phyloP scores from a whole-genome alignment of 129 eudicot species.

The Sambucus nigra region DNA sequence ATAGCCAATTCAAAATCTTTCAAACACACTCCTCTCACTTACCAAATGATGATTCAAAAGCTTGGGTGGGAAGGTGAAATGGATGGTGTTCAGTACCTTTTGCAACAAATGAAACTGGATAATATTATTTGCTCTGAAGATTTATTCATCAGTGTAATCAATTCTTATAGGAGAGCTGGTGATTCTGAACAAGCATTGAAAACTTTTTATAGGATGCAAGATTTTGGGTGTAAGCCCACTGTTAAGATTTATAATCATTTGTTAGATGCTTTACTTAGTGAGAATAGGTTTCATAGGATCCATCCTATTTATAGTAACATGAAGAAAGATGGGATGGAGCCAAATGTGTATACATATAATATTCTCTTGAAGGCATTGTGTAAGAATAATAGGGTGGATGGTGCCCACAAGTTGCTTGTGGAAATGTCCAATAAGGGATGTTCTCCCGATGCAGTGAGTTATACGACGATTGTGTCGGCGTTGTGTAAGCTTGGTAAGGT shows the following conservation, averaged over 20 bases:
- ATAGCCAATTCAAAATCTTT: constrained; percentile 42
- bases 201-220: constrained; percentile 68
- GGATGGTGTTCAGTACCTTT: constrained; percentile 70
- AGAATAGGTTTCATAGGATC: constrained; percentile 59
- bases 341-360: constrained; percentile 77
- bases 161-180: constrained; percentile 42
- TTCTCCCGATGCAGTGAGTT: constrained; percentile 76
- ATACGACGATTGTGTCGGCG: constrained; percentile 62
- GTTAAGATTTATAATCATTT: constrained; percentile 69
- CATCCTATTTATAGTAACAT: constrained; percentile 66
- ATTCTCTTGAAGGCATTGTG: constrained; percentile 83
- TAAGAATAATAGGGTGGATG: constrained; percentile 64
- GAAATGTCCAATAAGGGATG: constrained; percentile 90
- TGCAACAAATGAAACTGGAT: constrained; percentile 81
- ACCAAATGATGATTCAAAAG: constrained; percentile 51
- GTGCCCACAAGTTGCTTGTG: constrained; percentile 81
- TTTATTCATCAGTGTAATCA: constrained; percentile 51
- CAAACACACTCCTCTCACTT: constrained; percentile 66
- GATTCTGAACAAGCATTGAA: constrained; percentile 72
- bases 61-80: constrained; percentile 35
- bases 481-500: constrained; percentile 57
- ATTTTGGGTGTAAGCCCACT: constrained; percentile 66
- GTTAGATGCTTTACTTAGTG: constrained; percentile 71
- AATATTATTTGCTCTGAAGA: constrained; percentile 58
- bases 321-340: constrained; percentile 80